Conservation (phyloP, 345 rosid species). For the Citrus sp. region DNA sequence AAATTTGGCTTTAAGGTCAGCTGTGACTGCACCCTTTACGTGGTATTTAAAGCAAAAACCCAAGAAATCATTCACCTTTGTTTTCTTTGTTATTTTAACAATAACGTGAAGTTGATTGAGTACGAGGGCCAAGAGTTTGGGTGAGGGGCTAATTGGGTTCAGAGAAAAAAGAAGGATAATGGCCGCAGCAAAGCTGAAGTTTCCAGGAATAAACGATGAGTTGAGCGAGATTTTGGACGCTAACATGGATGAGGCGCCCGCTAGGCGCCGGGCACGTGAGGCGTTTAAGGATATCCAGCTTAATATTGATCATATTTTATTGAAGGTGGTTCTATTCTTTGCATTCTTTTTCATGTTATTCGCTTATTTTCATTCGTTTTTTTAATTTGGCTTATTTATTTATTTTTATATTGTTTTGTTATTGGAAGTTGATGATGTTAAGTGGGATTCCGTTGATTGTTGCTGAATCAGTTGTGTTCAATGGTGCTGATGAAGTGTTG, state of each 20-base stretch:
- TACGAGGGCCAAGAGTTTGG: slow-evolving; percentile 19
- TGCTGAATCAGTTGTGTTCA: background rate
- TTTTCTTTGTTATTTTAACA: too few species aligned
- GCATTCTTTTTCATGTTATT: background rate
- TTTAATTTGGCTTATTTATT: background rate
- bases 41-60: slow-evolving; percentile 18
- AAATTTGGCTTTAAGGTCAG: slow-evolving; percentile 29
- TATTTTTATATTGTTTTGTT: too few species aligned
- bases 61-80: background rate
- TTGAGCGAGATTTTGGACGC: slow-evolving; percentile 54
- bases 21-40: slow-evolving; percentile 26
- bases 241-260: slow-evolving; percentile 69
- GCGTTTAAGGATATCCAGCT: slow-evolving; percentile 73
- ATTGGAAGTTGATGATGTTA: background rate
- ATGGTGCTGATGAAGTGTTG: background rate
- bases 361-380: too few species aligned
- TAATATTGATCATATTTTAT: slow-evolving; percentile 72
- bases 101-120: background rate
- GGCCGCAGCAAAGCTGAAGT: slow-evolving; percentile 31
- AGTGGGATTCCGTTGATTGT: background rate
- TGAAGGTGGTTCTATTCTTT: slow-evolving; percentile 49
- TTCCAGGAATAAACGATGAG: slow-evolving; percentile 46
- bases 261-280: slow-evolving; percentile 72
- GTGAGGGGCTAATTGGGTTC: slow-evolving; percentile 15
- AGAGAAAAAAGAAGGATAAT: slow-evolving; percentile 29